Percentiles rank a stretch among this genome's conserved stretches.
phyloP scores from a whole-genome alignment of 2,329 filamentous ascomycete genomes.

The Cryphonectria naterciae region DNA sequence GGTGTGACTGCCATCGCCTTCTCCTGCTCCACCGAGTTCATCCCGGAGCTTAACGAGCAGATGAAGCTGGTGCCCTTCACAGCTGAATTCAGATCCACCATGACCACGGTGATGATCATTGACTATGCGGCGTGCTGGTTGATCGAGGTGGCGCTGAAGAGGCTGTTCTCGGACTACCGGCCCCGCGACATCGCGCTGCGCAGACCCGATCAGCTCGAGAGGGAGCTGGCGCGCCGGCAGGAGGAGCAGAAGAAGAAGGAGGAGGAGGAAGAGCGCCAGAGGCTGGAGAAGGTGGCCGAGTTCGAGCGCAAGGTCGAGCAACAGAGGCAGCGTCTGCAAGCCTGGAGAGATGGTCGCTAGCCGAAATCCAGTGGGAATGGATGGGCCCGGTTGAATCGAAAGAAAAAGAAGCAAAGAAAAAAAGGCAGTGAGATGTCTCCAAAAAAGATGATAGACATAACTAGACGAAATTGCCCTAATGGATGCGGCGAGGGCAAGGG shows the following conservation, averaged over 20 bases:
- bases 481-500: background rate
- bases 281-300: constrained; percentile 59
- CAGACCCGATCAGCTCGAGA: constrained; percentile 81
- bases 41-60: constrained; percentile 92
- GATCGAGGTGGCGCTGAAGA: constrained; percentile 86
- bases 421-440: background rate
- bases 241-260: constrained; percentile 56
- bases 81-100: constrained; percentile 83
- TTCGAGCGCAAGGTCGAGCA: constrained; percentile 63
- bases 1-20: constrained; percentile 90
- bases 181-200: constrained; percentile 92
- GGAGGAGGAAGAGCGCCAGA: constrained; percentile 52
- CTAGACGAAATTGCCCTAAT: background rate
- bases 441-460: background rate
- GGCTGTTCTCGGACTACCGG: constrained; percentile 83
- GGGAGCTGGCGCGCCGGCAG: constrained; percentile 72
- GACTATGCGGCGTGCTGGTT: constrained; percentile 88
- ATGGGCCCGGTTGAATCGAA: background rate
- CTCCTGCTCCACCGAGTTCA: constrained; percentile 89
- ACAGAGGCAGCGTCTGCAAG: constrained; percentile 51
- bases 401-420: background rate
- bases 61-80: constrained; percentile 91
- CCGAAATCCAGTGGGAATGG: background rate
- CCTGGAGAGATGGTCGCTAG: constrained; percentile 47
- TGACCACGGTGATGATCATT: constrained; percentile 82